Base-by-base conservation (phyloP, 2,329 filamentous ascomycete species). In the Magnaporthiopsis incrustans region DNA sequence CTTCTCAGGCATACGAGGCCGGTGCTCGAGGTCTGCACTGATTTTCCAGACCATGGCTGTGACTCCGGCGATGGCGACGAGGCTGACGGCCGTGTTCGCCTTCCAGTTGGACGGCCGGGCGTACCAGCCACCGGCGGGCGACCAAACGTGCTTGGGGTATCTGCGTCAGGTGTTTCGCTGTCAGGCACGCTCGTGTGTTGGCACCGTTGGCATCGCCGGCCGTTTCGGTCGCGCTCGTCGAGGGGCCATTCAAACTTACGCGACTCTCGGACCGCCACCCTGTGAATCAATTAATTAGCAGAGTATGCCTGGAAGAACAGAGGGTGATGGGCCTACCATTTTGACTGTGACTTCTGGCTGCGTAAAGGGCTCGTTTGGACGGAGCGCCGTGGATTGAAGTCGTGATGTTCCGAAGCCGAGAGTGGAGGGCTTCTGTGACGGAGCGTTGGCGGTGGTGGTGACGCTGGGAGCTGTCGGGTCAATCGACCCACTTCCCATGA, bases 111-210 rank as follows among this genome's bases (percentile, higher is more conserved):
- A 82, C 63, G 95, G 95, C 77, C 96, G 94, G 64, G 89, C 81
- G 79, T 99, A 99, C 95, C 95, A 99, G 79, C 95, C 95, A 84
- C 95, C 95, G 69, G 94, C 84, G 67, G 95, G 95, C 74, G 95
- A 98, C 95, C 95, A 99, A 84, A 99, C 92, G 84, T 99, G 94
- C 84, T 97, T 97, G 77, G 92, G 93, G 80, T 97, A 97, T 74
- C 92, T 96, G 25, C 26, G 25, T 50, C 44, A 35, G 6, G 33
- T 5, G 62, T 61, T 50, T 32, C 62, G 60, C 61, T 65, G 64
- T 68, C 68, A 67, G 67, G 60, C 53, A 60, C 62, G 65, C 56
- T 61, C 44, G 44, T 25, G 22, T 25, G 14, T 44, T 2, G 18
- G 15, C 6, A 7, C n/a, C 44, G 44, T 53, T 18, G 44, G 18